Evolutionary conservation across 2,329 filamentous ascomycete species (phyloP), one percentile per base, ranked within the genome.

Genomic region (Geosmithia morbida): DNA sequence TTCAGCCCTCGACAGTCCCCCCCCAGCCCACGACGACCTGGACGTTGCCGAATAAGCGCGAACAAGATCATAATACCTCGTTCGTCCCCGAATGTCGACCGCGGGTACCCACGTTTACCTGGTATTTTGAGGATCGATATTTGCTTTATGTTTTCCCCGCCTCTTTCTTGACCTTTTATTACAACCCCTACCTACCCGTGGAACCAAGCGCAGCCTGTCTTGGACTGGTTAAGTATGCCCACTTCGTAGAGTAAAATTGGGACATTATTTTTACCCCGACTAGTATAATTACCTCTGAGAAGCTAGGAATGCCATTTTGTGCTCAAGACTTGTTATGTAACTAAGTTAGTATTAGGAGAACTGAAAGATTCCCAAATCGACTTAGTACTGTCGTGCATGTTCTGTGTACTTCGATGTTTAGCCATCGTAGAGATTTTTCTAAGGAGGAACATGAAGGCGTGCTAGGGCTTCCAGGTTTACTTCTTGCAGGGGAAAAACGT

Each of bases 11-110:
- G 87, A 94, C 55, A 87, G 85, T 57, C 84, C 87, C 55, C 79
- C 86, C 52, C 82, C 86, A 53, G 83, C 81, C 57, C 87, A 95
- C 60, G 92, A 98, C 64, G 92, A 98, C 61, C 78, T 97, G 62
- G 92, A 98, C 65, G 89, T 92, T 61, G 90, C 89, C 59, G 92
- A 97, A 69, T 82, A 71, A 22, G 13, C 11, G 33, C 33, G 33
- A 37, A 37, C 3, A 13, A 3, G 33, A 37, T 16, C 10, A 37
- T 11, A 6, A 16, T 37, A 37, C 33, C 33, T 7, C 11, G 10
- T 3, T 37, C 11, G 11, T 3, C n/a, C 11, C 14, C 11, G 11
- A 13, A 37, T 16, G 33, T 16, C 33, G 14, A 37, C 14, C 33
- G 13, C 33, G 11, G 33, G 33, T 37, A 16, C 13, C 14, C 6